These are phyloP conservation scores for Fusarium scirpi DNA, from an alignment of 2,329 filamentous ascomycete genomes.

Conservation along the genomic window DNA sequence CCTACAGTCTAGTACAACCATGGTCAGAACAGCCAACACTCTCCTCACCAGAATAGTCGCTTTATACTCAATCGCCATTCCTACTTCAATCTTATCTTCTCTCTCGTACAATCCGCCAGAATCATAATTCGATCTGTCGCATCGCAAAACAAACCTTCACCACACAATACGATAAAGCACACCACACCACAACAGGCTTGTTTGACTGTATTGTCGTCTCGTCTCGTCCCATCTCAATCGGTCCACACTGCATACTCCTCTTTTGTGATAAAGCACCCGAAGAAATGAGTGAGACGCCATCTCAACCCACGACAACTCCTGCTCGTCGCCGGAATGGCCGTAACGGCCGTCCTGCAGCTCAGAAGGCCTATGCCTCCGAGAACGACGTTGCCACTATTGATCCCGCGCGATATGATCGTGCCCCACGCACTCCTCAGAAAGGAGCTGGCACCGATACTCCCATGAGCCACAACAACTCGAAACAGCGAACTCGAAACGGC, in stretches of 20 bases:
- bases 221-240: conserved; percentile 9
- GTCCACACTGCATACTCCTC: conserved; percentile 3
- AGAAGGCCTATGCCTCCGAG: conserved; percentile 71
- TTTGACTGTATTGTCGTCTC: neutral
- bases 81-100: conserved; percentile 28
- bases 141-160: conserved; percentile 2
- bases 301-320: conserved; percentile 52
- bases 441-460: conserved; percentile 51
- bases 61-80: conserved; percentile 36
- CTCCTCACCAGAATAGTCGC: conserved; percentile 38
- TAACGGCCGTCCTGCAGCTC: conserved; percentile 56
- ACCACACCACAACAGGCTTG: conserved; percentile 5
- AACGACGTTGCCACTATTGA: conserved; percentile 58
- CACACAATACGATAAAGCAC: conserved; percentile 17
- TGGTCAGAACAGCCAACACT: conserved; percentile 42
- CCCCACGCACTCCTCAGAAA: conserved; percentile 63
- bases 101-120: conserved; percentile 38
- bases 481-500: conserved; percentile 47
- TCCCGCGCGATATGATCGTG: conserved; percentile 50
- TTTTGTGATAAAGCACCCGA: conserved; percentile 13
- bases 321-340: conserved; percentile 56
- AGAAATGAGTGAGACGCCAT: conserved; percentile 52
- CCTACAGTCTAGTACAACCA: conserved; percentile 34
- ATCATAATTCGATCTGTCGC: conserved; percentile 37
- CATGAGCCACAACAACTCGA: conserved; percentile 46